These are phyloP conservation scores for Saccharum officinarum DNA, from an alignment of 176 grass and related monocot species.

Conservation along the genomic window DNA sequence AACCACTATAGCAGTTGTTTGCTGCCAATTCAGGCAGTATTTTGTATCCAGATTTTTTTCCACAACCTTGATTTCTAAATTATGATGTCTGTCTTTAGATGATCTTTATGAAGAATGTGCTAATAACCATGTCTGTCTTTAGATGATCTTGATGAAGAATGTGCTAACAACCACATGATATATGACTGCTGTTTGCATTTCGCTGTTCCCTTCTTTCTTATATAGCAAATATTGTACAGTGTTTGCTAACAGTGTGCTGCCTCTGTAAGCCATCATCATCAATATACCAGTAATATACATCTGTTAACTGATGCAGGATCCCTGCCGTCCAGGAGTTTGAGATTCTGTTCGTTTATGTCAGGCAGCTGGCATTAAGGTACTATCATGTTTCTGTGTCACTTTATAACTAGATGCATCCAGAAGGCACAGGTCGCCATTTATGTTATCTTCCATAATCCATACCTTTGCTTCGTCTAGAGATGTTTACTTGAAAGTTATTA, in stretches of 20 bases:
- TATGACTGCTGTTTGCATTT: neutral
- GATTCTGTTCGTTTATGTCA: slow-evolving; percentile 71
- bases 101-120: neutral
- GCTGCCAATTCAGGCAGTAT: neutral
- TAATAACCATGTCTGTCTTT: neutral
- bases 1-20: neutral
- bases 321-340: slow-evolving; percentile 81
- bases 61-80: neutral
- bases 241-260: neutral
- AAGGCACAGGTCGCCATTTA: neutral
- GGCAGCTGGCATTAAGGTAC: slow-evolving; percentile 83
- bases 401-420: neutral
- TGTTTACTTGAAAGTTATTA: neutral
- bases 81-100: neutral
- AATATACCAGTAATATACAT: slow-evolving; percentile 2
- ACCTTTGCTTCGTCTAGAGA: neutral
- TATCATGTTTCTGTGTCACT: neutral
- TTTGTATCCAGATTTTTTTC: neutral
- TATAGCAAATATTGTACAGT: neutral
- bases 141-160: neutral
- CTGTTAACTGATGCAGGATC: slow-evolving; percentile 63
- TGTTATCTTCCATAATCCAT: neutral
- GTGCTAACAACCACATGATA: neutral
- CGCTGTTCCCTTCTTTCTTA: neutral
- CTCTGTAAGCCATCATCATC: neutral